Base-by-base conservation (phyloP, 345 rosid genomes). In the Eucalyptus polybractea region DNA sequence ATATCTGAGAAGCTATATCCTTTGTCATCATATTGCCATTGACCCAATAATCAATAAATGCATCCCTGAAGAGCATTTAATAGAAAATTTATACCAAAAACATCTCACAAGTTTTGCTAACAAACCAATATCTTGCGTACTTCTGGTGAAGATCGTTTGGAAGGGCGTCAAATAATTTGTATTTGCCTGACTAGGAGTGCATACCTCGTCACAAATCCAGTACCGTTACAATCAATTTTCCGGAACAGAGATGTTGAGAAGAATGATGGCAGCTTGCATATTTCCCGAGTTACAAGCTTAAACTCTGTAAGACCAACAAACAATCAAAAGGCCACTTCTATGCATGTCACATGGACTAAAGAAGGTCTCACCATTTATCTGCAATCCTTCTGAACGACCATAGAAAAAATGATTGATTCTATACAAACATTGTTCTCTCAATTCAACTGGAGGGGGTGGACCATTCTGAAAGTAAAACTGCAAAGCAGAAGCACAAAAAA, bases 381-480 rank as follows among this genome's bases (percentile, higher is more conserved):
- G 96, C 91, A 97, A 92, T 90, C 99, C 99, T 91, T 95, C 95
- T 7, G 89, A 25, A 89, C 93, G 97, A 29, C 96, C 96, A 88
- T 93, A 93, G 90, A 97, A 97, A 81, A 94, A 94, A 89, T 95
- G 99, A 92, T 92, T 95, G 90, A 95, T 92, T 92, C 96, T 94
- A 91, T 92, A 88, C 93, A 96, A 88, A 89, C 93, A 93, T 91
- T 95, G 97, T 80, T 97, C 99, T 90, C 94, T 98, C 13, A 96
- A 91, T 87, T 96, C 99, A 89, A 92, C 94, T 87, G 97, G 96
- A 51, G 96, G 94, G n/a, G 99, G 98, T 6, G 94, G 95, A 2
- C 99, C 99, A 94, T 97, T 91, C 94, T 93, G 95, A 92, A 98
- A 98, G 92, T 98, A 98, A 94, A 98, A 98, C 99, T 97, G 93